Evolutionary conservation across 768 basidiomycete genomes (phyloP).

Genomic region (Tricholoma furcatifolium): DNA sequence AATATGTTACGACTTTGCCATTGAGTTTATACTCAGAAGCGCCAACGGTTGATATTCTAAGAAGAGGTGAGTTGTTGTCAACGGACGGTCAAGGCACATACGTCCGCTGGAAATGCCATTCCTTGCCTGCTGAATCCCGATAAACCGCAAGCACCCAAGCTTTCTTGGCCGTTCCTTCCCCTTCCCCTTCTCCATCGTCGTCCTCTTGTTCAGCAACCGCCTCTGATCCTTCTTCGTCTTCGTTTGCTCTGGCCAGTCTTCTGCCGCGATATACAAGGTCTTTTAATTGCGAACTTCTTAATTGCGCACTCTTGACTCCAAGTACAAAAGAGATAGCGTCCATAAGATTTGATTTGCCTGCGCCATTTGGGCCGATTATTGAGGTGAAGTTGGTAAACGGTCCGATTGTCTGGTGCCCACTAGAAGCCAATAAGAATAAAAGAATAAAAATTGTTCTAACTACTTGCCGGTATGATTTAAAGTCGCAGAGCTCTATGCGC

Average conservation of each 20-base stretch:
- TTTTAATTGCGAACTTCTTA: slow-evolving; percentile 90
- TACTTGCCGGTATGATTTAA: slow-evolving; percentile 84
- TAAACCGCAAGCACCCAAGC: slow-evolving; percentile 97
- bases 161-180: slow-evolving; percentile 84
- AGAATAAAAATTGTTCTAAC: slow-evolving; percentile 9
- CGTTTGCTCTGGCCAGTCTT: slow-evolving; percentile 53
- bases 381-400: slow-evolving; percentile 94
- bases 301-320: slow-evolving; percentile 90
- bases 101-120: slow-evolving; percentile 93
- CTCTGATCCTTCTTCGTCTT: slow-evolving; percentile 40
- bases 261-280: slow-evolving; percentile 95
- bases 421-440: slow-evolving; percentile 20
- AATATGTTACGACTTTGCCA: slow-evolving; percentile 75
- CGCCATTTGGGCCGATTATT: slow-evolving; percentile 97
- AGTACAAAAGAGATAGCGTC: slow-evolving; percentile 99
- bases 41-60: slow-evolving; percentile 84
- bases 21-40: slow-evolving; percentile 92
- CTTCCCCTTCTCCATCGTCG: slow-evolving; percentile 54
- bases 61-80: slow-evolving; percentile 3
- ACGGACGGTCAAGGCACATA: slow-evolving; percentile 39
- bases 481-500: slow-evolving; percentile 91
- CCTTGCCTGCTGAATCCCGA: slow-evolving; percentile 70
- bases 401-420: slow-evolving; percentile 83
- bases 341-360: slow-evolving; percentile 99
- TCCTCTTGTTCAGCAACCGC: slow-evolving; percentile 49